Percentiles rank a stretch among this genome's conserved stretches.
Conservation (phyloP, 495 filamentous ascomycete genomes). For the Hypomontagnella monticulosa region DNA sequence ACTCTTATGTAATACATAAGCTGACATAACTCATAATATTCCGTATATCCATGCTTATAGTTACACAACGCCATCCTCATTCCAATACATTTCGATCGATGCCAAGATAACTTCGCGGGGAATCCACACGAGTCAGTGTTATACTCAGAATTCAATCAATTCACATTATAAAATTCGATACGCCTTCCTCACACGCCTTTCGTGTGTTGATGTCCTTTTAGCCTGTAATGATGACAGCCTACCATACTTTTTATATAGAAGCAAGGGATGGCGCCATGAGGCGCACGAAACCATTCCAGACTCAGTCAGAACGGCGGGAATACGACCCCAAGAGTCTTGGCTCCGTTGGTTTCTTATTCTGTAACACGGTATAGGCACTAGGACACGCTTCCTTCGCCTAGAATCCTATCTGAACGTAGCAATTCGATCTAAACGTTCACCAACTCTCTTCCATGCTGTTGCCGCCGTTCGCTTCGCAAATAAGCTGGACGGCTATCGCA, state of each 20-base stretch:
- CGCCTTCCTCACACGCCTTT: too few relatives aligned
- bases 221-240: neutral
- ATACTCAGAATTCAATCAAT: too few relatives aligned
- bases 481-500: neutral
- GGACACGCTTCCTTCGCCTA: conserved; percentile 20
- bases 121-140: too few relatives aligned
- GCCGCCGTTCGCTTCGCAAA: neutral
- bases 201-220: neutral
- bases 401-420: neutral
- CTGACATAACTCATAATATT: too few relatives aligned
- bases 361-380: too few relatives aligned
- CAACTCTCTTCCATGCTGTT: neutral
- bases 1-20: too few relatives aligned
- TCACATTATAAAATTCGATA: too few relatives aligned
- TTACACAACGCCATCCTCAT: too few relatives aligned
- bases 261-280: conserved; percentile 3
- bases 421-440: neutral
- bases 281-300: conserved; percentile 3
- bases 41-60: too few relatives aligned
- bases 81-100: too few relatives aligned
- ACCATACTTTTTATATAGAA: neutral
- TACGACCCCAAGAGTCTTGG: conserved; percentile 7
- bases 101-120: too few relatives aligned
- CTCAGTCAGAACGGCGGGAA: neutral
- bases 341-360: conserved; percentile 9